phyloP scores from a whole-genome alignment of 495 filamentous ascomycete species.

The Saxispiralis lemnorum region DNA sequence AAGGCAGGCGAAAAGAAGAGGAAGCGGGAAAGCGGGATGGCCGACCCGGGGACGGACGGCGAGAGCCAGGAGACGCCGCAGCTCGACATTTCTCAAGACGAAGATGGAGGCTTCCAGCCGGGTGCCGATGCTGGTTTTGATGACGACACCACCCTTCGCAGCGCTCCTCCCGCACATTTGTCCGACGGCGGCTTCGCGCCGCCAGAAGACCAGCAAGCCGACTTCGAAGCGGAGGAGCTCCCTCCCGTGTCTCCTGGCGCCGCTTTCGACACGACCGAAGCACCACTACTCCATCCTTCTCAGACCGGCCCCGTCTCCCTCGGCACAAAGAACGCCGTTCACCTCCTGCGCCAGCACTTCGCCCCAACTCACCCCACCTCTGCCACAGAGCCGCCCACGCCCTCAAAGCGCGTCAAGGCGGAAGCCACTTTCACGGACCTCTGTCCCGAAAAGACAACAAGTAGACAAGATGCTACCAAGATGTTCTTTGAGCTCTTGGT shows the following conservation, averaged over 20 bases:
- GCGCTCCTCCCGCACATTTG: conserved; percentile 58
- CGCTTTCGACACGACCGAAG: conserved; percentile 58
- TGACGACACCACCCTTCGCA: conserved; percentile 22
- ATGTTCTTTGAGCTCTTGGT: conserved; percentile 98
- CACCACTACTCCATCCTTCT: conserved; percentile 53
- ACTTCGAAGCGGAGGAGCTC: conserved; percentile 17
- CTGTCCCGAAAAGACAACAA: conserved; percentile 60
- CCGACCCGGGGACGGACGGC: conserved; percentile 40
- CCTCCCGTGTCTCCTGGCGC: conserved; percentile 14
- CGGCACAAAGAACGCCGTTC: conserved; percentile 87
- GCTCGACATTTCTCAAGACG: conserved; percentile 19
- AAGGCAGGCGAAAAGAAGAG: conserved; percentile 70
- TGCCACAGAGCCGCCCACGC: conserved; percentile 52
- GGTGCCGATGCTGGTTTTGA: conserved; percentile 7
- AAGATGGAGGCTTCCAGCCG: conserved; percentile 7
- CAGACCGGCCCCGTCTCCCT: conserved; percentile 70
- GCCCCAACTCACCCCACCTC: conserved; percentile 41
- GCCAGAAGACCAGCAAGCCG: conserved; percentile 9
- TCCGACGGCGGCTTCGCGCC: conserved; percentile 26
- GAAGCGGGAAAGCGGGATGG: conserved; percentile 79
- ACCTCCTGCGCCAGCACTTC: conserved; percentile 78
- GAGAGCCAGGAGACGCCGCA: conserved; percentile 18
- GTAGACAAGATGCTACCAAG: conserved; percentile 79
- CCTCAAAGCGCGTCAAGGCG: conserved; percentile 23
- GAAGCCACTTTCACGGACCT: conserved; percentile 77